Conservation (phyloP, 768 basidiomycete genomes). For the Hericium rajendrae region DNA sequence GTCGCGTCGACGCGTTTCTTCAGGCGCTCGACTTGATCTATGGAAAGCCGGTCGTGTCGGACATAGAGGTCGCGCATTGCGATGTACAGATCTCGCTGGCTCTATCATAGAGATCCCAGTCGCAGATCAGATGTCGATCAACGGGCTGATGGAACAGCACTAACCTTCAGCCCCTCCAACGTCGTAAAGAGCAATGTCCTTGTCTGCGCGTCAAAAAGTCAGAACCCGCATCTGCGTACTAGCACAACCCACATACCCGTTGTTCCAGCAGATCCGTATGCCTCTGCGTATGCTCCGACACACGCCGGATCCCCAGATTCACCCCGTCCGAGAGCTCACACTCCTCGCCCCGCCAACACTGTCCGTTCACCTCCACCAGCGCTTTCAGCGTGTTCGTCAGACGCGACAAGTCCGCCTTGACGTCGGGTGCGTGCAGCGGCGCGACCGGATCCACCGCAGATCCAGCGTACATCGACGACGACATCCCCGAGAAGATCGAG, state of each 20-base stretch:
- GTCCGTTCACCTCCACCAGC: conserved; percentile 67
- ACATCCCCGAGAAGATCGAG: conserved; percentile 19
- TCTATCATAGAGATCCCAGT: conserved; percentile 26
- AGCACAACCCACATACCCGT: conserved; percentile 38
- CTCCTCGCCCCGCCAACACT: conserved; percentile 76
- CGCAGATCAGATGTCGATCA: neutral
- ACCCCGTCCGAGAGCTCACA: conserved; percentile 79
- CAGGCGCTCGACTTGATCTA: conserved; percentile 81
- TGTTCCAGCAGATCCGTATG: conserved; percentile 68
- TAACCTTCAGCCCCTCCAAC: conserved; percentile 69
- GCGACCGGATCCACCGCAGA: conserved; percentile 1
- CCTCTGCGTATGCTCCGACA: conserved; percentile 57
- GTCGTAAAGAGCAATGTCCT: conserved; percentile 55
- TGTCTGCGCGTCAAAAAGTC: conserved; percentile 33
- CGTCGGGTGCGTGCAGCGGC: conserved; percentile 7
- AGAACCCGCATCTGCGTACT: neutral
- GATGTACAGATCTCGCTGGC: conserved; percentile 78
- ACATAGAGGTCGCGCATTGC: conserved; percentile 81
- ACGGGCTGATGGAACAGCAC: conserved; percentile 1
- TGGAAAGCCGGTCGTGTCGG: conserved; percentile 80
- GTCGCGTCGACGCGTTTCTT: conserved; percentile 78
- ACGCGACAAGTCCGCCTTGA: conserved; percentile 75
- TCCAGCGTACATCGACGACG: conserved; percentile 14
- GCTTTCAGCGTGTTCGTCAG: conserved; percentile 75
- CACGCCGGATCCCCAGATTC: conserved; percentile 54